Evolutionary conservation across 306 rosid species (phyloP).

Genomic region (Trichosanthes truncata): DNA sequence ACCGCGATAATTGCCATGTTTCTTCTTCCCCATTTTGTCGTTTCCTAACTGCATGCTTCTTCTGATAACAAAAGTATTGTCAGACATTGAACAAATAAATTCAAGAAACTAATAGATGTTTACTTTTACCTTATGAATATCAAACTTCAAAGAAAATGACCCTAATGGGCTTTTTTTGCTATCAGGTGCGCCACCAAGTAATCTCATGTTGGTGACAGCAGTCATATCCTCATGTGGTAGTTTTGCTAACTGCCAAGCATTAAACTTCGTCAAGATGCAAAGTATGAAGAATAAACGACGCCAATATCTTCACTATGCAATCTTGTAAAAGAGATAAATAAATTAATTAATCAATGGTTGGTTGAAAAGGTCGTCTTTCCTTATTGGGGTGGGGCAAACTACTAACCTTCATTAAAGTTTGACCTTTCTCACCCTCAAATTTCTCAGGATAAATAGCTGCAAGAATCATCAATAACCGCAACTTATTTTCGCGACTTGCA

Average conservation of each 20-base stretch:
- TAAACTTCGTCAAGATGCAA: not conserved
- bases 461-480: conserved; percentile 91
- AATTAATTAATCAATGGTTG: not conserved
- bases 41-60: conserved; percentile 74
- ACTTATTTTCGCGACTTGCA: conserved; percentile 65
- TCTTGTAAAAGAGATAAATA: not conserved
- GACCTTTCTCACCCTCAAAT: conserved; percentile 89
- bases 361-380: conserved; percentile 1
- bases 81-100: conserved; percentile 16
- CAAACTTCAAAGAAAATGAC: conserved; percentile 76
- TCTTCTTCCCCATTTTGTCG: conserved; percentile 71
- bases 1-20: conserved; percentile 82
- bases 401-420: conserved; percentile 75
- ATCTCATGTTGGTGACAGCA: conserved; percentile 58
- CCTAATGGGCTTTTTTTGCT: conserved; percentile 48
- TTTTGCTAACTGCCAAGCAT: conserved; percentile 48
- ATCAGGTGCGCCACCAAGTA: conserved; percentile 63
- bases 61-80: conserved; percentile 41
- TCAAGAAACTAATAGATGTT: not conserved
- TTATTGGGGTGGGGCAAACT: not conserved
- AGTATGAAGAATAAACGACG: not conserved
- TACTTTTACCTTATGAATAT: conserved; percentile 58
- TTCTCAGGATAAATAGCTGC: conserved; percentile 91
- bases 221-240: conserved; percentile 65
- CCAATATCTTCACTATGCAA: not conserved